Conservation (phyloP, 179 eudicot genomes). For the Patellifolia procumbens region DNA sequence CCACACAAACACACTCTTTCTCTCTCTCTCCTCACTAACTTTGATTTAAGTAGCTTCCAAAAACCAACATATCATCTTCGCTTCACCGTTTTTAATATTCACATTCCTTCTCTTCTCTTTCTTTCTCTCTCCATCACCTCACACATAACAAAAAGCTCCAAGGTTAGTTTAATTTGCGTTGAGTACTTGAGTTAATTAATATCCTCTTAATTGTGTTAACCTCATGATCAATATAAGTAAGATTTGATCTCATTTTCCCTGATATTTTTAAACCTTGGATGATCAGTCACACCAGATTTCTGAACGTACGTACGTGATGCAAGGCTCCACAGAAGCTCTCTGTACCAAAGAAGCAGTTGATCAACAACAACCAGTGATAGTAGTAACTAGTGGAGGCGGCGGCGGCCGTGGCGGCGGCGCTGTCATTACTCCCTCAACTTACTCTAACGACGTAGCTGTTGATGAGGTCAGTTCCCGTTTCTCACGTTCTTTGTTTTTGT, state of each 20-base stretch:
- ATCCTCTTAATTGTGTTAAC: neutral
- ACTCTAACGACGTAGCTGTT: constrained; percentile 13
- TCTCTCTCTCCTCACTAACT: neutral
- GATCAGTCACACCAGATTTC: neutral
- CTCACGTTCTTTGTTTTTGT: neutral
- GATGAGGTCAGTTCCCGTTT: constrained; percentile 26
- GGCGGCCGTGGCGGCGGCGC: neutral
- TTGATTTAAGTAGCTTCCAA: neutral
- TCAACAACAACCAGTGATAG: neutral
- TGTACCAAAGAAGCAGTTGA: constrained; percentile 24
- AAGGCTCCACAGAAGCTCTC: constrained; percentile 21
- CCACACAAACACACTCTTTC: neutral
- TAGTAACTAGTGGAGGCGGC: neutral
- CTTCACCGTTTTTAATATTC: neutral
- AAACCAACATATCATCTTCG: neutral
- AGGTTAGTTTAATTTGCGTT: neutral
- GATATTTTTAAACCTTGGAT: neutral
- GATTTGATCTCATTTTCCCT: neutral
- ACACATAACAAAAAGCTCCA: neutral
- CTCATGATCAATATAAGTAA: neutral
- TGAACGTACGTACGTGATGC: constrained; percentile 21
- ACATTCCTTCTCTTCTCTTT: neutral
- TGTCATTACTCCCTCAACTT: constrained; percentile 8
- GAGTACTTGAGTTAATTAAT: too few species aligned
- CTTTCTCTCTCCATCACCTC: neutral